A percentile compares a stretch with the other conserved stretches of the same genome.
Evolutionary conservation across 1,139 yeast species (phyloP).

Genomic region (Pichia sp.): DNA sequence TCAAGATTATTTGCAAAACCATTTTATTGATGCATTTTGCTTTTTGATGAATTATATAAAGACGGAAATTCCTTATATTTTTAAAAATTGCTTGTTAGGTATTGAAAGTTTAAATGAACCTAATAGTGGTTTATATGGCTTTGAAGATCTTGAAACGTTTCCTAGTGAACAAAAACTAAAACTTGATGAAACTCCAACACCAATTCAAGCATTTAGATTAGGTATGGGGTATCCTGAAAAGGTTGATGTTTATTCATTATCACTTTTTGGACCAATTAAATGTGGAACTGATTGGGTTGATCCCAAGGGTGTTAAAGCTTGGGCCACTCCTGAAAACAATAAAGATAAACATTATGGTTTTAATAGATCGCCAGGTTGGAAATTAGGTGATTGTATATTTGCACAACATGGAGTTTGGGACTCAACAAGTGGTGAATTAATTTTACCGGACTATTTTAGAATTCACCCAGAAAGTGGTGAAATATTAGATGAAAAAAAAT

Average conservation of each 20-base stretch:
- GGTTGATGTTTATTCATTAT: slow-evolving; percentile 60
- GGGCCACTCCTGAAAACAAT: slow-evolving; percentile 47
- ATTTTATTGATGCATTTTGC: slow-evolving; percentile 50
- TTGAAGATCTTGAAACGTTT: slow-evolving; percentile 38
- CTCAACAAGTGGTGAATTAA: slow-evolving; percentile 31
- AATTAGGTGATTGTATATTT: slow-evolving; percentile 70
- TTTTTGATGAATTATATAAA: slow-evolving; percentile 49
- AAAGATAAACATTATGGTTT: slow-evolving; percentile 66
- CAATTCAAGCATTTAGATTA: slow-evolving; percentile 49
- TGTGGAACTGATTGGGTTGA: slow-evolving; percentile 51
- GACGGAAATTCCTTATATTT: slow-evolving; percentile 44
- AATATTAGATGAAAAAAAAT: slow-evolving; percentile 47
- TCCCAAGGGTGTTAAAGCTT: slow-evolving; percentile 61
- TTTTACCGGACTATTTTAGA: slow-evolving; percentile 44
- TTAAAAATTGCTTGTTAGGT: slow-evolving; percentile 52
- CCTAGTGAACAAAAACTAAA: slow-evolving; percentile 53
- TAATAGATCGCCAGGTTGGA: slow-evolving; percentile 59
- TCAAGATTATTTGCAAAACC: slow-evolving; percentile 68
- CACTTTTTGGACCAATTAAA: slow-evolving; percentile 69
- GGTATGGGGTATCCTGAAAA: slow-evolving; percentile 69
- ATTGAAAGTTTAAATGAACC: slow-evolving; percentile 90
- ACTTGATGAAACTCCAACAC: slow-evolving; percentile 64
- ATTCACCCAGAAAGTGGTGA: slow-evolving; percentile 36
- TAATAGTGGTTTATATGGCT: slow-evolving; percentile 57
- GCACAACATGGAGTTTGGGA: slow-evolving; percentile 77